A percentile compares a stretch with the other conserved stretches of the same genome.
Evolutionary conservation across 805 yeast genomes (phyloP).

Genomic region (Saccharomyces eubayanus): DNA sequence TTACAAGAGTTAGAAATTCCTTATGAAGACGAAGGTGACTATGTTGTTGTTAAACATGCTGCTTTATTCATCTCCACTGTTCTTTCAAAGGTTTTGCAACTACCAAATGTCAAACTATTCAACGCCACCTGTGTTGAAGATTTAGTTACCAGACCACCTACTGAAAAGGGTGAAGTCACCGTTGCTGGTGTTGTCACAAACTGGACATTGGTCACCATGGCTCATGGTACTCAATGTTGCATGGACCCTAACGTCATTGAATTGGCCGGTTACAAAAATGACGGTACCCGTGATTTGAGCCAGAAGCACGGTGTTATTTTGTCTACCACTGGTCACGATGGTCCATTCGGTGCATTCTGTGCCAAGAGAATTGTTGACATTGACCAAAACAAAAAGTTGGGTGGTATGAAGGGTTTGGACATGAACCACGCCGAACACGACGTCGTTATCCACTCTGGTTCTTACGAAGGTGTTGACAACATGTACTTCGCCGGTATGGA

Average conservation of each 20-base stretch:
- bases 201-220: conserved; percentile 72
- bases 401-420: conserved; percentile 71
- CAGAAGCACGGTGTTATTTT: conserved; percentile 42
- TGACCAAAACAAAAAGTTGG: conserved; percentile 41
- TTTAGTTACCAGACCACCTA: conserved; percentile 61
- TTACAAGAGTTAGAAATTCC: conserved; percentile 54
- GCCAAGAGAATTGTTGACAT: conserved; percentile 58
- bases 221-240: conserved; percentile 69
- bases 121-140: conserved; percentile 79
- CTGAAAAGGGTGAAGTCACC: conserved; percentile 46
- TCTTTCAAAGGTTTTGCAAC: conserved; percentile 55
- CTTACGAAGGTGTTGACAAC: conserved; percentile 24
- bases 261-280: conserved; percentile 31
- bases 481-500: conserved; percentile 59
- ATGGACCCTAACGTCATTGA: conserved; percentile 80
- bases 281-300: conserved; percentile 31
- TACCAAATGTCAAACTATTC: conserved; percentile 69
- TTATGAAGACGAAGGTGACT: conserved; percentile 74
- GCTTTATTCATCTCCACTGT: conserved; percentile 68
- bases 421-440: conserved; percentile 73
- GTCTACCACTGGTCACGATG: conserved; percentile 75
- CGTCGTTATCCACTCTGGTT: conserved; percentile 59
- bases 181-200: conserved; percentile 77
- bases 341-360: conserved; percentile 74
- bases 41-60: conserved; percentile 73